A percentile compares a stretch with the other conserved stretches of the same genome.
phyloP scores from a whole-genome alignment of 805 yeast genomes.

The Saccharomycopsis schoenii region DNA sequence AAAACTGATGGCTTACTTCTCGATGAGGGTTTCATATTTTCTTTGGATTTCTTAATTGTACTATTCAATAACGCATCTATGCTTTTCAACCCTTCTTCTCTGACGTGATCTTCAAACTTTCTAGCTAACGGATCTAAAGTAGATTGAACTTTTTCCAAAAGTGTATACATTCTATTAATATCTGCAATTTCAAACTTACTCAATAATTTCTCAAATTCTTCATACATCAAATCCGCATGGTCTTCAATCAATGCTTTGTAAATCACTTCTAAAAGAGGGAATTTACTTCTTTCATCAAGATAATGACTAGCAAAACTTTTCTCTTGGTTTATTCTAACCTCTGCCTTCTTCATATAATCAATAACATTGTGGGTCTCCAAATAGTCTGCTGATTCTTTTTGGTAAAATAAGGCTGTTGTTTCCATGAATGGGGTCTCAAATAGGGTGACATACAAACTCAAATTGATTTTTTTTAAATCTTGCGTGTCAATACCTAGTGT shows the following conservation, averaged over 20 bases:
- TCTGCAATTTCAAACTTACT: conserved; percentile 65
- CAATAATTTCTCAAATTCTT: conserved; percentile 65
- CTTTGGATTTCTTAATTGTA: conserved; percentile 3
- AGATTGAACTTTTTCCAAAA: conserved; percentile 68
- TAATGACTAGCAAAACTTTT: conserved; percentile 65
- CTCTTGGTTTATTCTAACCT: conserved; percentile 74
- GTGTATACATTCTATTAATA: conserved; percentile 63
- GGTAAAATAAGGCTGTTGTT: conserved; percentile 43
- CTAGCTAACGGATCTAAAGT: conserved; percentile 73
- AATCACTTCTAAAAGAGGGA: conserved; percentile 63
- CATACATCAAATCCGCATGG: conserved; percentile 67
- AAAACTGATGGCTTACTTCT: conserved; percentile 1
- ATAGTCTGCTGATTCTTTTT: conserved; percentile 56
- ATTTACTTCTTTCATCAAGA: conserved; percentile 78
- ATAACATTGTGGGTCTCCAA: conserved; percentile 71
- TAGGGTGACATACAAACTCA: conserved; percentile 67
- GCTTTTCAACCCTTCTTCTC: conserved; percentile 49
- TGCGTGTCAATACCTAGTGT: conserved; percentile 83
- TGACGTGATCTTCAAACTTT: conserved; percentile 64
- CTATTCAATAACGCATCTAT: conserved; percentile 39
- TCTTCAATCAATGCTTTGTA: conserved; percentile 68
- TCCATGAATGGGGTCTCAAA: conserved; percentile 73
- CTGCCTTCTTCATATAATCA: conserved; percentile 83
- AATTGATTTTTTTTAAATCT: conserved; percentile 76
- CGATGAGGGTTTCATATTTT: conserved; percentile 8